Percentiles rank a stretch among this genome's conserved stretches.
Evolutionary conservation across 176 grass and related monocot genomes (phyloP).

Genomic region (maize (Zea mays)): DNA sequence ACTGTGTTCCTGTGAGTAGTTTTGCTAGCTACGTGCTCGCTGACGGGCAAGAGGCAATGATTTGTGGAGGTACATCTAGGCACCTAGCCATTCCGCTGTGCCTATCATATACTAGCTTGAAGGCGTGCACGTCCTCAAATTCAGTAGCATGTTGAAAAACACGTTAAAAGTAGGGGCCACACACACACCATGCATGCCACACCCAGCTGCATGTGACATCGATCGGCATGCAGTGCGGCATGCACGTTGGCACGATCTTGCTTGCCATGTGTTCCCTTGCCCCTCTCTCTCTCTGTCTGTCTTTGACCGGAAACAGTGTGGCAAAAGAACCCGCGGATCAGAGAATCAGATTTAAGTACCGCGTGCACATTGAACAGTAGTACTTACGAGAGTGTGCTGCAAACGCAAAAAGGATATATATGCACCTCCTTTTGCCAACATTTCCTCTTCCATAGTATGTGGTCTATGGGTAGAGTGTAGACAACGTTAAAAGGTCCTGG

Average conservation of each 20-base stretch:
- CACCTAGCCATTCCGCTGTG: not conserved
- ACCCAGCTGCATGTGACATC: not conserved
- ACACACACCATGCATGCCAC: conserved; percentile 12
- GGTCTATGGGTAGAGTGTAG: not conserved
- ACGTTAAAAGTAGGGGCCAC: conserved; percentile 24
- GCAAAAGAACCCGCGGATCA: not conserved
- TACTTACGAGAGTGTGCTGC: not conserved
- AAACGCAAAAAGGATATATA: not conserved
- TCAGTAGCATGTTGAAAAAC: conserved; percentile 47
- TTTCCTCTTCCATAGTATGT: not conserved
- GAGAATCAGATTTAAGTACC: not conserved
- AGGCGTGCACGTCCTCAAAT: conserved; percentile 42
- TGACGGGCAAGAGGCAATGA: conserved; percentile 16
- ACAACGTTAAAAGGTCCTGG: conserved; percentile 12
- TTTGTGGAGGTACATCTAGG: conserved; percentile 22
- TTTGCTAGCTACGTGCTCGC: not conserved
- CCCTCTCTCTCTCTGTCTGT: not conserved
- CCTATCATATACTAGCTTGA: conserved; percentile 29
- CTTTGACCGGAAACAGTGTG: conserved; percentile 39
- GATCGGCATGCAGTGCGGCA: not conserved
- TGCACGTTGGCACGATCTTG: conserved; percentile 19
- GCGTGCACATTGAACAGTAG: not conserved
- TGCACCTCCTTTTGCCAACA: conserved; percentile 38
- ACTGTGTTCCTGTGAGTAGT: conserved; percentile 2
- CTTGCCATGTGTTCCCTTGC: conserved; percentile 7